Percentiles rank a stretch among this genome's conserved stretches.
Conservation (phyloP, 352 stramenopile species). For the Phytophthora multivora region DNA sequence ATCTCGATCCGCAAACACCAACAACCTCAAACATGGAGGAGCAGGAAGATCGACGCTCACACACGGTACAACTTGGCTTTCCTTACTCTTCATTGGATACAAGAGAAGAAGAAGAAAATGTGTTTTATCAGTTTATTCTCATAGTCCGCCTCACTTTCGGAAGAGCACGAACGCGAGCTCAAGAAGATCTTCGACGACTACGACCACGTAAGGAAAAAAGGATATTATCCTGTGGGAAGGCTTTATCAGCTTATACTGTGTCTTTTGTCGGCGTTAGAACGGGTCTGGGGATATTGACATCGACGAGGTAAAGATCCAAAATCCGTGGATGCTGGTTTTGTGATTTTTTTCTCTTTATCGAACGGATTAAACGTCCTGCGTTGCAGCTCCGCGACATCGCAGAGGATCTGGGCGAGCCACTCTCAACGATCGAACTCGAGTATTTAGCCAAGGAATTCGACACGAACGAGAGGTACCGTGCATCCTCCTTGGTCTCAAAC, state of each 20-base stretch:
- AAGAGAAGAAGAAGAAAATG: too few species aligned
- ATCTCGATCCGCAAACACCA: too few species aligned
- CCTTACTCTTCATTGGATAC: too few species aligned
- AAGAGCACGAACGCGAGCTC: conserved; percentile 73
- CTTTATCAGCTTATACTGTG: neutral
- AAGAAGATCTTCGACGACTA: conserved; percentile 83
- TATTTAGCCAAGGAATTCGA: conserved; percentile 80
- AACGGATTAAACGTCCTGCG: conserved; percentile 4
- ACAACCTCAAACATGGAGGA: neutral
- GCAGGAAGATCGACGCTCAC: too few species aligned
- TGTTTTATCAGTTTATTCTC: too few species aligned
- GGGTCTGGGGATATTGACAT: conserved; percentile 73
- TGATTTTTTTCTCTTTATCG: too few species aligned
- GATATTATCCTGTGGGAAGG: neutral
- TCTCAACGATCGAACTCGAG: conserved; percentile 73
- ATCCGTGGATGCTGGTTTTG: neutral
- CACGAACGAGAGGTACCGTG: conserved; percentile 56
- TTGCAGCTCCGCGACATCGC: conserved; percentile 70
- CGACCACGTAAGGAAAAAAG: conserved; percentile 51
- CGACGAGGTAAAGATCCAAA: conserved; percentile 61
- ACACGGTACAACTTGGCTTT: too few species aligned
- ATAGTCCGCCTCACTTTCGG: conserved; percentile 54
- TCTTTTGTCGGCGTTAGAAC: conserved; percentile 52
- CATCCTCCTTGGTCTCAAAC: neutral
- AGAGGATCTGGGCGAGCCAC: conserved; percentile 72